These are phyloP conservation scores for Draba incana DNA, from an alignment of 345 rosid genomes.

Conservation along the genomic window DNA sequence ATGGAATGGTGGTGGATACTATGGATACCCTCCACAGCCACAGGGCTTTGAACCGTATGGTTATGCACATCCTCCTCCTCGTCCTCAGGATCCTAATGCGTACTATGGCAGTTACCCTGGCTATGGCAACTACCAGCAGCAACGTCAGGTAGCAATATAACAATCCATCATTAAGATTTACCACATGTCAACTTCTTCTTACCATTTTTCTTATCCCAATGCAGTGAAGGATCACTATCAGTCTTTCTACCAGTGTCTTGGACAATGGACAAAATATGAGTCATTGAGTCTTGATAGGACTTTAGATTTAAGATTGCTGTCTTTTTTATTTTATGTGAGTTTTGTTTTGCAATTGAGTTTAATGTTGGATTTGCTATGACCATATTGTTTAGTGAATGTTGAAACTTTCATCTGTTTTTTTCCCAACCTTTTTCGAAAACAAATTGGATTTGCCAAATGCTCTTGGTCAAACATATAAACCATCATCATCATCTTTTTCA, in stretches of 20 bases:
- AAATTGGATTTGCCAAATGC: no score
- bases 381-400: conserved; percentile 10
- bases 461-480: no score
- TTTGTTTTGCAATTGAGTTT: conserved; percentile 9
- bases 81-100: conserved; percentile 75
- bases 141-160: conserved; percentile 28
- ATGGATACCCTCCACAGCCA: conserved; percentile 43
- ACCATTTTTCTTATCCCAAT: conserved; percentile 12
- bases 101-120: conserved; percentile 87
- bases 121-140: conserved; percentile 77
- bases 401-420: conserved; percentile 3
- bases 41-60: conserved; percentile 91
- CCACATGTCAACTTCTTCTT: background rate
- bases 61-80: conserved; percentile 56
- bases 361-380: conserved; percentile 3
- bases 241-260: conserved; percentile 30
- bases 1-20: conserved; percentile 70
- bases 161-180: background rate
- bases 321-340: conserved; percentile 20
- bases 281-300: conserved; percentile 33
- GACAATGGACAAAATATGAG: conserved; percentile 20
- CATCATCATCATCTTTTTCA: no score
- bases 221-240: conserved; percentile 32
- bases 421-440: background rate
- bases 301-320: conserved; percentile 24